A percentile compares a stretch with the other conserved stretches of the same genome.
These are phyloP conservation scores for Blastobotrys parvus DNA, from an alignment of 805 yeast genomes.

Conservation along the genomic window DNA sequence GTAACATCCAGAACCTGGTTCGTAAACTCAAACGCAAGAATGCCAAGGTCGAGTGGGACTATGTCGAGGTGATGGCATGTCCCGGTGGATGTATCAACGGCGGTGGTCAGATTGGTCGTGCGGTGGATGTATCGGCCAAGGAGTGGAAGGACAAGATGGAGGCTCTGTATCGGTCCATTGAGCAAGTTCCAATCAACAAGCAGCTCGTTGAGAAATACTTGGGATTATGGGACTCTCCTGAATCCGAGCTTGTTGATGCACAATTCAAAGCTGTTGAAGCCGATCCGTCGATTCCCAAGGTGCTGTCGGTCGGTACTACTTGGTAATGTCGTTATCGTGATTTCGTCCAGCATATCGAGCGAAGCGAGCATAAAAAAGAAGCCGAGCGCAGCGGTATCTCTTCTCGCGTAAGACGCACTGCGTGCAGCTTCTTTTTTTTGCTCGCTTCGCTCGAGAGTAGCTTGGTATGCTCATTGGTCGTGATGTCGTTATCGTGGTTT, in stretches of 20 bases:
- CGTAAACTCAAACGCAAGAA: conserved; percentile 59
- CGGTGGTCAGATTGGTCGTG: conserved; percentile 72
- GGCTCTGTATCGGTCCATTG: conserved; percentile 28
- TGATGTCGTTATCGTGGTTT: no score
- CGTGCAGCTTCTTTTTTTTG: no score
- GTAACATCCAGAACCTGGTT: conserved; percentile 89
- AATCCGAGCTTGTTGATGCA: conserved; percentile 9
- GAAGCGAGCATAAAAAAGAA: no score
- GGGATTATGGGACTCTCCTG: neutral
- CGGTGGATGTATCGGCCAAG: conserved; percentile 22
- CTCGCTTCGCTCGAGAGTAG: no score
- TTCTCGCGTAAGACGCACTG: no score
- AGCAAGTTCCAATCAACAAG: conserved; percentile 3
- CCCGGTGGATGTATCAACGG: conserved; percentile 98
- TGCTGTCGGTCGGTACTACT: conserved; percentile 13
- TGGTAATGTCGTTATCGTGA: no score
- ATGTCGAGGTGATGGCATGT: conserved; percentile 95
- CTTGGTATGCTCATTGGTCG: no score
- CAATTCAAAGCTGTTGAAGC: conserved; percentile 14
- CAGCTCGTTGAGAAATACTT: conserved; percentile 6
- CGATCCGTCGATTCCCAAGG: conserved; percentile 1
- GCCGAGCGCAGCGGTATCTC: no score
- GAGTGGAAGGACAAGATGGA: conserved; percentile 28
- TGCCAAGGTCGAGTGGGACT: conserved; percentile 43
- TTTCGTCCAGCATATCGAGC: no score